Conservation (phyloP, 2,329 filamentous ascomycete genomes). For the Aspergillus aculeatinus region DNA sequence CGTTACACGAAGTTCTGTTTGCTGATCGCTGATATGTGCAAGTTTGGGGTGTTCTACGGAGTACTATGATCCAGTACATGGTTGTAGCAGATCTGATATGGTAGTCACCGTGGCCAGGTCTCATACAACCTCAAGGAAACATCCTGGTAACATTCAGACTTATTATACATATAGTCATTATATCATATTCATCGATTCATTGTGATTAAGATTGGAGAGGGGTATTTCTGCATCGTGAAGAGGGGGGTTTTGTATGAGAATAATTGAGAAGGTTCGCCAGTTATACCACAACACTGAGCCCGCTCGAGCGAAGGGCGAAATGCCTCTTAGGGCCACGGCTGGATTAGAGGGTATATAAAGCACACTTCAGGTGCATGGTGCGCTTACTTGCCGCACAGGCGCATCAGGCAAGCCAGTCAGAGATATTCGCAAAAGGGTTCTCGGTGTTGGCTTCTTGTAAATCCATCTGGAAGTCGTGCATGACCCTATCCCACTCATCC, state of each 20-base stretch:
- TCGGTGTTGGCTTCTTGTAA: constrained; percentile 27
- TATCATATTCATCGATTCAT: neutral
- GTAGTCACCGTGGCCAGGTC: neutral
- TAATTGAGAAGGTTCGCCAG: neutral
- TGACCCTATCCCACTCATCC: constrained; percentile 40
- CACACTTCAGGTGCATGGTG: neutral
- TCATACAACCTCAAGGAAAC: neutral
- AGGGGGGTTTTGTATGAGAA: neutral
- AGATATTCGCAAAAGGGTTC: constrained; percentile 23
- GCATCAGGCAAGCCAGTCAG: constrained; percentile 32
- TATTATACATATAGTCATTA: neutral
- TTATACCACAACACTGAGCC: neutral
- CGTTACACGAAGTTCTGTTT: too few species aligned
- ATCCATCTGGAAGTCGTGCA: constrained; percentile 41
- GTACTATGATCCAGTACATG: neutral
- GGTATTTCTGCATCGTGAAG: neutral
- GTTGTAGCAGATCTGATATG: neutral
- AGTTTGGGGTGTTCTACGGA: neutral
- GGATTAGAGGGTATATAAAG: neutral
- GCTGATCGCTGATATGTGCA: too few species aligned
- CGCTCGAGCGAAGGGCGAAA: neutral
- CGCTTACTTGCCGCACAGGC: neutral
- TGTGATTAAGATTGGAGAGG: neutral
- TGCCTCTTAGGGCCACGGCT: neutral
- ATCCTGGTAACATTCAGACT: neutral